phyloP scores from a whole-genome alignment of 2,329 filamentous ascomycete genomes.

The Ceratocystis albifundus region DNA sequence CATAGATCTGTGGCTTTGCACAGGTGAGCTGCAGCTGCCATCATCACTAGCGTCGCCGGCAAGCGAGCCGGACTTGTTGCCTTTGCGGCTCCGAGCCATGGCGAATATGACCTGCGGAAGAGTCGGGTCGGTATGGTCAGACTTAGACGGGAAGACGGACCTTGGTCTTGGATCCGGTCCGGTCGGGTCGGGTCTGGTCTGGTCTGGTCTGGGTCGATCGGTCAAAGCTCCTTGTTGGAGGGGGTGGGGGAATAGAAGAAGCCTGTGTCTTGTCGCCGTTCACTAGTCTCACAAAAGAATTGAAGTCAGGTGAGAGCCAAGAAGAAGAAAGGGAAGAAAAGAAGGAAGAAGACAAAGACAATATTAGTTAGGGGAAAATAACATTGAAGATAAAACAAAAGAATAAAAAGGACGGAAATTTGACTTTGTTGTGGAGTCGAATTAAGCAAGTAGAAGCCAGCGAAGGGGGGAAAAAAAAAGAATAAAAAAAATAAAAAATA shows the following conservation, averaged over 20 bases:
- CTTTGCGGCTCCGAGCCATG: constrained; percentile 34
- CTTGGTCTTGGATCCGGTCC: not conserved
- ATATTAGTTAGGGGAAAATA: not conserved
- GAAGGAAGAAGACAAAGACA: no score
- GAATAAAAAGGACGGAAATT: not conserved
- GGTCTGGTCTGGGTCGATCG: no score
- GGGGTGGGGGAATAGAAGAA: no score
- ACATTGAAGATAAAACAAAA: not conserved
- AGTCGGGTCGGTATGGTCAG: not conserved
- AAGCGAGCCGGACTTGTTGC: constrained; percentile 53
- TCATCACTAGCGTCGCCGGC: constrained; percentile 53
- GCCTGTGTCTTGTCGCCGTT: not conserved
- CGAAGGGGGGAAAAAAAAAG: not conserved
- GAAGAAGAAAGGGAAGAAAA: not conserved
- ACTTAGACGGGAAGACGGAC: not conserved
- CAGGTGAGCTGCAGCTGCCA: constrained; percentile 27
- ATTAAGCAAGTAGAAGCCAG: not conserved
- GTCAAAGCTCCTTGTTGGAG: constrained; percentile 1
- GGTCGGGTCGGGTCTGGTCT: no score
- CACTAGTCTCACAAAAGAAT: not conserved
- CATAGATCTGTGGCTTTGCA: not conserved
- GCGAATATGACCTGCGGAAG: not conserved
- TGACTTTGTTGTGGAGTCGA: not conserved
- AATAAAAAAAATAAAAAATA: not conserved
- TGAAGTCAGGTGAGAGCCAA: not conserved